A percentile compares a stretch with the other conserved stretches of the same genome.
These are phyloP conservation scores for Talaromyces rugulosus DNA, from an alignment of 2,329 filamentous ascomycete species.

Conservation along the genomic window DNA sequence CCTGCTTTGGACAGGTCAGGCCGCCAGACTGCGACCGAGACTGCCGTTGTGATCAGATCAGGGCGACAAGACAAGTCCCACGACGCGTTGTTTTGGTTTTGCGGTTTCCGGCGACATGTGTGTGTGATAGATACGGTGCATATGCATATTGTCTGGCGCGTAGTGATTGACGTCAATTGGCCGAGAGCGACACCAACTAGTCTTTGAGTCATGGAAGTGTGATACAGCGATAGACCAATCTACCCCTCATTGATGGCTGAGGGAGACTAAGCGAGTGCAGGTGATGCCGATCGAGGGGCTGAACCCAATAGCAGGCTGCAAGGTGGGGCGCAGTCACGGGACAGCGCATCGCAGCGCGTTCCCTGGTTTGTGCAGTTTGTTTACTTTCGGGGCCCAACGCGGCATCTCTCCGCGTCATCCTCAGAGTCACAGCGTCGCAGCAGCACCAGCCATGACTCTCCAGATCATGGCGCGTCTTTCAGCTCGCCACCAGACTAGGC, in stretches of 20 bases:
- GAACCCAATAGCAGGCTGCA: background rate
- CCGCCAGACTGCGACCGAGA: background rate
- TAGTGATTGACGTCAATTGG: background rate
- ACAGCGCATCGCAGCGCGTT: background rate
- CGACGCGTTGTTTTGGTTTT: constrained; percentile 2
- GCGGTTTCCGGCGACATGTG: background rate
- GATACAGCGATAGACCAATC: background rate
- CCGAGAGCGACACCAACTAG: background rate
- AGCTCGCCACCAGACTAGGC: background rate
- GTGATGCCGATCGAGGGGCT: background rate
- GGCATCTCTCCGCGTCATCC: background rate
- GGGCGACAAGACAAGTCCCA: background rate
- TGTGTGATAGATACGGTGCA: background rate
- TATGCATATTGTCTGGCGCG: background rate
- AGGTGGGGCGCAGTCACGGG: background rate
- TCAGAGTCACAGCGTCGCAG: background rate
- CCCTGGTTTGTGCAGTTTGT: background rate
- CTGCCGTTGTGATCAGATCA: background rate
- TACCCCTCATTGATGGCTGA: background rate
- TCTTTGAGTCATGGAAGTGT: background rate
- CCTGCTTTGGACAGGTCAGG: background rate
- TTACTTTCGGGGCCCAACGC: background rate
- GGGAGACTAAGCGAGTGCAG: background rate
- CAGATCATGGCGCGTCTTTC: background rate
- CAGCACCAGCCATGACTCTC: background rate